Evolutionary conservation across 352 stramenopile genomes (phyloP).

Genomic region (Pythium brassicae): DNA sequence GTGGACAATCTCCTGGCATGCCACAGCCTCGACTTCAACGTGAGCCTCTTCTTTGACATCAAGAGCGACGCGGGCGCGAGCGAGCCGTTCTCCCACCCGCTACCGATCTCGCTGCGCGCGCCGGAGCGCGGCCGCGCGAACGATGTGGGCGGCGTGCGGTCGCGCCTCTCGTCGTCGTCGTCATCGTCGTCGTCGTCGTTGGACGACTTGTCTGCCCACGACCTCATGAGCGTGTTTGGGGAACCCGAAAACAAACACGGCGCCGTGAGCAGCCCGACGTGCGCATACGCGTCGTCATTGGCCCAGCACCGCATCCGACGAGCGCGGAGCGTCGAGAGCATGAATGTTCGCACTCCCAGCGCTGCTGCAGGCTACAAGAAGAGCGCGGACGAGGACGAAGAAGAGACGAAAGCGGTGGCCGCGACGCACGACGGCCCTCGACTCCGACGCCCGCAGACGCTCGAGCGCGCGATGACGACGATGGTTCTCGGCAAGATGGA

Average conservation of each 20-base stretch:
- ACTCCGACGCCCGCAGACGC: background rate
- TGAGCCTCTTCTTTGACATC: slow-evolving; percentile 79
- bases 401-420: background rate
- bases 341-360: slow-evolving; percentile 10
- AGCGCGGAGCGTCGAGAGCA: slow-evolving; percentile 20
- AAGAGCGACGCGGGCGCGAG: slow-evolving; percentile 46
- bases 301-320: slow-evolving; percentile 12
- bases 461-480: slow-evolving; percentile 29
- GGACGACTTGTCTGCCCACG: slow-evolving; percentile 3
- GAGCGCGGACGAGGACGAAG: background rate
- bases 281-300: background rate
- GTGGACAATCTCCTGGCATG: slow-evolving; percentile 82
- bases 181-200: slow-evolving; percentile 9
- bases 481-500: slow-evolving; percentile 27
- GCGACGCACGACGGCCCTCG: slow-evolving; percentile 1
- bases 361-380: background rate
- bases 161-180: background rate
- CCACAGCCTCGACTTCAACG: slow-evolving; percentile 78
- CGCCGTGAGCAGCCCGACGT: too few relatives aligned
- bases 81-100: slow-evolving; percentile 67
- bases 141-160: background rate
- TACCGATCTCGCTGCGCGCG: slow-evolving; percentile 51
- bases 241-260: background rate
- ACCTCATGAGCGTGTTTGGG: background rate
- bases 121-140: slow-evolving; percentile 10